Evolutionary conservation across 768 basidiomycete species (phyloP), one percentile per base, ranked within the genome.

Genomic region (Hygrophorus pudorinus): DNA sequence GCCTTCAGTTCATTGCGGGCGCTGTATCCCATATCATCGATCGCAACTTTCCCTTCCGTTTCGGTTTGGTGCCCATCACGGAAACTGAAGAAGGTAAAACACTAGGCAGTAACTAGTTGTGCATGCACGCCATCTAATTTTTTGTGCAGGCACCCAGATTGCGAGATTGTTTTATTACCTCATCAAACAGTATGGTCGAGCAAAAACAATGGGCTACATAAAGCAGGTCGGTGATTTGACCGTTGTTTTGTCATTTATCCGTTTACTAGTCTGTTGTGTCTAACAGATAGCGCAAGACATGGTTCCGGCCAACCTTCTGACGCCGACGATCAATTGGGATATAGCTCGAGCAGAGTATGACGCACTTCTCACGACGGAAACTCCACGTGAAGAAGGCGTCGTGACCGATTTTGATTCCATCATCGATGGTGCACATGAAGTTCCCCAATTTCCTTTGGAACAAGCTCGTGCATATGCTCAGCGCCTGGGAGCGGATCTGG

Each of bases 11-110:
- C 55, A 65, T 97, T 38, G 65, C 70, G 2, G 73, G 72, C 1
- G 62, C 82, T 0, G 70, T 96, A 37, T 69, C 73, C 12, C 75
- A 69, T 45, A 79, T 94, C 57, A 78, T 98, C 41, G 65, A 75
- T 21, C 71, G 88, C 28, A 73, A 71, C 12, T 67, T 88, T 35
- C 88, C 92, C 0, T 73, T 91, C 51, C 70, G 88, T 13, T 91
- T 92, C 59, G 94, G 94, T 10, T 57, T 97, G 38, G 88, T 93
- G 1, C 92, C 90, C 1, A 62, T 78, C 28, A 59, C 78, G 2
- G 76, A 81, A 45, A 78, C 64, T 3, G 64, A 70, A 37, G 64
- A 68, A 51, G 64, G 72, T 69, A 28, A 29, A 59, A 55, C 1
- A 28, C 37, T 31, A 31, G 13, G 5, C 5, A 35, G 2, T 5